Percentiles rank a stretch among this genome's conserved stretches.
phyloP scores from a whole-genome alignment of 495 filamentous ascomycete species.

The Penicillium ochrochloron region DNA sequence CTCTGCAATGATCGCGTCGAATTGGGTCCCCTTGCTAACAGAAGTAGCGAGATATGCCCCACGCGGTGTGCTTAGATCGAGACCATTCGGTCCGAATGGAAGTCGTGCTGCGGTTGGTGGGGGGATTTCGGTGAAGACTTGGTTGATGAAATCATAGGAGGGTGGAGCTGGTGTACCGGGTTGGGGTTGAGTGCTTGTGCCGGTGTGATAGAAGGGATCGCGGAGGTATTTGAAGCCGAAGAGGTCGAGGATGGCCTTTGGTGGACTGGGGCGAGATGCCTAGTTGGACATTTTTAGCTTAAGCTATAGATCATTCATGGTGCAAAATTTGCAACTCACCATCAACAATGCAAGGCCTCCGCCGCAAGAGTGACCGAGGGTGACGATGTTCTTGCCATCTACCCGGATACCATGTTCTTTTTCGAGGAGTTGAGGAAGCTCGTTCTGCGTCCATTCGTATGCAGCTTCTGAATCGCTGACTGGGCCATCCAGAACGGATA shows the following conservation, averaged over 20 bases:
- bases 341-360: background rate
- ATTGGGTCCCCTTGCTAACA: background rate
- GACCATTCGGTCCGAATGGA: background rate
- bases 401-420: background rate
- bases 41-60: background rate
- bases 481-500: background rate
- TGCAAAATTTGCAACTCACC: background rate
- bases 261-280: background rate
- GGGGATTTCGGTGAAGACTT: background rate
- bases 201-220: background rate
- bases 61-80: background rate
- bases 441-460: background rate
- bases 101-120: background rate
- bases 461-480: background rate
- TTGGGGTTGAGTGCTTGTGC: background rate
- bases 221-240: slow-evolving; percentile 1
- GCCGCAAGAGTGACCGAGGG: background rate
- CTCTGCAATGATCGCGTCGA: background rate
- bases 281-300: background rate
- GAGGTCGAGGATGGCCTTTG: background rate
- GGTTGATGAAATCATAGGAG: background rate
- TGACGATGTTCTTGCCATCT: background rate
- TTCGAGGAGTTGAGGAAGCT: background rate
- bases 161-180: background rate
- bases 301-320: background rate